These are phyloP conservation scores for Alternaria sp. DNA, from an alignment of 2,329 filamentous ascomycete species.

Conservation along the genomic window DNA sequence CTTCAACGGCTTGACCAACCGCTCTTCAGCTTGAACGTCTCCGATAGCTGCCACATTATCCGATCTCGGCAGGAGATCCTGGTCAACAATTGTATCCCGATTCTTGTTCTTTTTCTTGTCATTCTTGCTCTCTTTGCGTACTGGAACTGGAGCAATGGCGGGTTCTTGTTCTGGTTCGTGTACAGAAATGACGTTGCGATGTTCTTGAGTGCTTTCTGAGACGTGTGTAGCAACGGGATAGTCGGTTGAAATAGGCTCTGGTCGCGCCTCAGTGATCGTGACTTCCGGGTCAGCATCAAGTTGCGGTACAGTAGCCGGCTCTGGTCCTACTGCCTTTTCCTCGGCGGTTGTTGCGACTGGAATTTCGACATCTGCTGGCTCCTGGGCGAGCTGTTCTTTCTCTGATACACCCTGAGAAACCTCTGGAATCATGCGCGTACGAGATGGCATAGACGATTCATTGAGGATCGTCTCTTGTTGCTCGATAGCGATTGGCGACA, in stretches of 20 bases:
- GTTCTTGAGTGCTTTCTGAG: constrained; percentile 3
- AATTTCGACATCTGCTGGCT: neutral
- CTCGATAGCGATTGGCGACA: neutral
- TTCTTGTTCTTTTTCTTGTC: constrained; percentile 45
- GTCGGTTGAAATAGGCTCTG: neutral
- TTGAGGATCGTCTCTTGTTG: neutral
- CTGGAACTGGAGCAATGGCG: constrained; percentile 24
- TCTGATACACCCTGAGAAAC: neutral
- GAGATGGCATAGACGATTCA: constrained; percentile 16
- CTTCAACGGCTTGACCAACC: neutral
- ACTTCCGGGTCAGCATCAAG: constrained; percentile 1
- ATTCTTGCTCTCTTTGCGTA: constrained; percentile 42
- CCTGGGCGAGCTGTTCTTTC: neutral
- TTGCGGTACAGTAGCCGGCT: neutral
- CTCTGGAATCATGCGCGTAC: neutral
- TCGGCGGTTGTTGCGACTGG: neutral
- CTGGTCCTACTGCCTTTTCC: neutral
- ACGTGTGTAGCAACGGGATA: neutral
- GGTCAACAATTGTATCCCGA: constrained; percentile 11
- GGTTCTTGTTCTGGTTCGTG: constrained; percentile 20
- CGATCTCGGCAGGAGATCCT: constrained; percentile 12
- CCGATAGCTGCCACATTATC: constrained; percentile 12
- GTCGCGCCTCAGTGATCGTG: neutral
- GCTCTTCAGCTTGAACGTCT: constrained; percentile 3
- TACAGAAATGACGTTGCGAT: neutral